Conservation (phyloP, 129 eudicot genomes). For the Heracleum sosnowskyi region DNA sequence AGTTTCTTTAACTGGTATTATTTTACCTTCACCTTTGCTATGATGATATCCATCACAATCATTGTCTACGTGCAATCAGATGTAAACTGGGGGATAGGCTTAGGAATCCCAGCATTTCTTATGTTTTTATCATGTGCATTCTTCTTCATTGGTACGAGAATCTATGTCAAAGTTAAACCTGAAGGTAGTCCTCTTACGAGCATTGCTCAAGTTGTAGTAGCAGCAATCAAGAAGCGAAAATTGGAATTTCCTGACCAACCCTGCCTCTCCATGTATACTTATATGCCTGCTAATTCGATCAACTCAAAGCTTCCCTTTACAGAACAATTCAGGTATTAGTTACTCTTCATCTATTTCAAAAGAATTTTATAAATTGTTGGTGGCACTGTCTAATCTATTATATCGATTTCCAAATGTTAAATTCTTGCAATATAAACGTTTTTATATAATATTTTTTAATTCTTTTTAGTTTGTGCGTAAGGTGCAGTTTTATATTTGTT, state of each 20-base stretch:
- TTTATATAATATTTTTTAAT: not conserved
- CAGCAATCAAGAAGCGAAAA: conserved; percentile 7
- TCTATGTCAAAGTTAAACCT: conserved; percentile 3
- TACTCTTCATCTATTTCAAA: not conserved
- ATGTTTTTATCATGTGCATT: conserved; percentile 13
- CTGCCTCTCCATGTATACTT: not conserved
- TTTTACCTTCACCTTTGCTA: conserved; percentile 20
- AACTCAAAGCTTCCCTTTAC: conserved; percentile 9
- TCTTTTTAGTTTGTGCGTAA: not conserved
- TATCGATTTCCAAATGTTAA: not conserved
- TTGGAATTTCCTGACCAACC: not conserved
- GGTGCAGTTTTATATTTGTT: not conserved
- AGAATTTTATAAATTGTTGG: not conserved
- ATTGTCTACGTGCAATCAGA: conserved; percentile 16
- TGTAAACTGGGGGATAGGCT: conserved; percentile 15
- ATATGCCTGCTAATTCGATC: conserved; percentile 5
- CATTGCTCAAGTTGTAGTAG: not conserved
- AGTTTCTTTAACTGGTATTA: conserved; percentile 19
- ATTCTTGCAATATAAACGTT: not conserved
- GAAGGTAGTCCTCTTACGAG: conserved; percentile 13
- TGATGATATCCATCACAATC: conserved; percentile 15
- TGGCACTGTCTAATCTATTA: not conserved
- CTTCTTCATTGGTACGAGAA: conserved; percentile 1
- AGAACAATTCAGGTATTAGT: not conserved
- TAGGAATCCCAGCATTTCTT: conserved; percentile 4